Percentiles rank a stretch among this genome's conserved stretches.
Conservation (phyloP, 208 protist species). For the Acanthamoeba castellanii region DNA sequence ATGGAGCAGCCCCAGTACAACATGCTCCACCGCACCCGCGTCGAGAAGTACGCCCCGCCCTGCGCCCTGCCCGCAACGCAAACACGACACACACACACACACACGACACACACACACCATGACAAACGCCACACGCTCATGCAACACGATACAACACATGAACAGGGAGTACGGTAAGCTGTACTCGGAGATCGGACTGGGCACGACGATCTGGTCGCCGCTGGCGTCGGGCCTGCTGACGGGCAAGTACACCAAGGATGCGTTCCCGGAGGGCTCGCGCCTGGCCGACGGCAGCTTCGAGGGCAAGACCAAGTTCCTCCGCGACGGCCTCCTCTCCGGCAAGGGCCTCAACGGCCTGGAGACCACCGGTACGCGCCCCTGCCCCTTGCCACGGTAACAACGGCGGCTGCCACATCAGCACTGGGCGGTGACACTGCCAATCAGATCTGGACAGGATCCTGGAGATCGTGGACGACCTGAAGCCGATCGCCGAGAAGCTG, state of each 20-base stretch:
- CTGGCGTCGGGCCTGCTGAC: slow-evolving; percentile 84
- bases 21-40: slow-evolving; percentile 76
- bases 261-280: slow-evolving; percentile 60
- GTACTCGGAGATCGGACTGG: slow-evolving; percentile 74
- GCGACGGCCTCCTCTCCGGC: slow-evolving; percentile 17
- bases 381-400: not conserved
- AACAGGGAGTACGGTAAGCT: slow-evolving; percentile 78
- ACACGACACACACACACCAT: not conserved
- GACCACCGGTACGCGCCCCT: not conserved
- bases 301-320: not conserved
- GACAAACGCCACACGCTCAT: slow-evolving; percentile 46
- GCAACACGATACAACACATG: no score
- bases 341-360: slow-evolving; percentile 47
- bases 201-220: slow-evolving; percentile 82
- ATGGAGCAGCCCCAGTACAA: slow-evolving; percentile 83
- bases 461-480: slow-evolving; percentile 69
- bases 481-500: slow-evolving; percentile 81
- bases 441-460: slow-evolving; percentile 24
- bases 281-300: slow-evolving; percentile 76
- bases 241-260: slow-evolving; percentile 20
- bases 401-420: no score
- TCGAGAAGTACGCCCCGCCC: not conserved
- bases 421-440: no score
- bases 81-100: no score
- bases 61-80: no score